Conservation (phyloP, 2,329 filamentous ascomycete genomes). For the Colletotrichum kahawae region DNA sequence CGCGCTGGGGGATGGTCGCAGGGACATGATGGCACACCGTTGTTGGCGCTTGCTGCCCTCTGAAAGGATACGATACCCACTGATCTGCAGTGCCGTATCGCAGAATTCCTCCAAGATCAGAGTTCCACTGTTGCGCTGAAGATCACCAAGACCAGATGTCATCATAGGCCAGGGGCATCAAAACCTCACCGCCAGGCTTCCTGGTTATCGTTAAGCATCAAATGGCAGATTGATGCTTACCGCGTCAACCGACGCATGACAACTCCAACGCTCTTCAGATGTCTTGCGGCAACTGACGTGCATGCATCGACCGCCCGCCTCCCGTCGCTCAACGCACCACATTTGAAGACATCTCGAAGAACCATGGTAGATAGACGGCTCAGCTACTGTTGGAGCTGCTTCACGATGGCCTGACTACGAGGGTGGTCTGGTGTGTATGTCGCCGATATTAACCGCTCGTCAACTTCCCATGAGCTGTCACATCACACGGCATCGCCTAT, state of each 20-base stretch:
- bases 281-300: neutral
- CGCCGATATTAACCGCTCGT: neutral
- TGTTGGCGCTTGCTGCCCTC: neutral
- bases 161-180: neutral
- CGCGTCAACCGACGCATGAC: neutral
- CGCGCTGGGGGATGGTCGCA: neutral
- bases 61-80: neutral
- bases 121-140: neutral
- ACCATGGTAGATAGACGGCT: neutral
- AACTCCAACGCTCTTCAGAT: neutral
- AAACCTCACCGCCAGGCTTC: neutral
- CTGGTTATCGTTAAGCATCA: neutral
- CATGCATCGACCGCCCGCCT: neutral
- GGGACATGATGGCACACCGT: neutral
- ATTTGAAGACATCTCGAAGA: neutral
- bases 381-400: neutral
- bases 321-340: neutral
- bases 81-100: slow-evolving; percentile 8
- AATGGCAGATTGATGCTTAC: neutral
- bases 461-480: neutral
- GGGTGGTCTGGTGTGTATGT: neutral
- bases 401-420: neutral
- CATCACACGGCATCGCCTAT: neutral
- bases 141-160: neutral
- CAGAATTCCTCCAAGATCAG: neutral